Conservation (phyloP, 208 protist species). For the Herpetomonas tarakana region DNA sequence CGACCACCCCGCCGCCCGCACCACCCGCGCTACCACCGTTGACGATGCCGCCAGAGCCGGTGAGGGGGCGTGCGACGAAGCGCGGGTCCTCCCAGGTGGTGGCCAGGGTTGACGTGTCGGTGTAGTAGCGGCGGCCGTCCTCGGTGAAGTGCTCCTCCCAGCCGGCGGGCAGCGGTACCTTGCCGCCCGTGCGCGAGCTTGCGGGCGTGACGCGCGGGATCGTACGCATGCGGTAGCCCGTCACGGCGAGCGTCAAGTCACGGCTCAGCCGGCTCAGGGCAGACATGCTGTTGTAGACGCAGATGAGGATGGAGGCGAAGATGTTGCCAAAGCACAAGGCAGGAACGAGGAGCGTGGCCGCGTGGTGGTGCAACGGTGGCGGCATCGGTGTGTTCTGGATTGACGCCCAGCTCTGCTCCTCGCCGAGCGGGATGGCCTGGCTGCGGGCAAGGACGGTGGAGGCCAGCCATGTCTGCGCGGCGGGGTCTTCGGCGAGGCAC, state of each 20-base stretch:
- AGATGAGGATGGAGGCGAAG: constrained; percentile 75
- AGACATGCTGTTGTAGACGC: constrained; percentile 81
- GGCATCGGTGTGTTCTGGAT: constrained; percentile 80
- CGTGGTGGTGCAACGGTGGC: constrained; percentile 68
- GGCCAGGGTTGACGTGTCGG: constrained; percentile 51
- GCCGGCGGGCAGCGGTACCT: constrained; percentile 38
- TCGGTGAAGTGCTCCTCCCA: constrained; percentile 83
- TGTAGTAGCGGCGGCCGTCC: constrained; percentile 70
- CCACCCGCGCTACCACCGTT: constrained; percentile 5
- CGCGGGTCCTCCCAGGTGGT: constrained; percentile 73
- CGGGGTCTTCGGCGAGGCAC: constrained; percentile 73
- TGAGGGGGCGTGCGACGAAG: constrained; percentile 12
- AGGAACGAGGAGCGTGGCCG: constrained; percentile 69
- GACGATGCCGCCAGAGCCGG: constrained; percentile 8
- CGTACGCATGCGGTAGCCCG: constrained; percentile 70
- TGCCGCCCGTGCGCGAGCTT: constrained; percentile 30
- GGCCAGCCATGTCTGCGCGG: constrained; percentile 64
- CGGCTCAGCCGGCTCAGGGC: constrained; percentile 59
- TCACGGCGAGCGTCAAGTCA: constrained; percentile 65
- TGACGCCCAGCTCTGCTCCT: constrained; percentile 65
- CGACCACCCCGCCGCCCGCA: not conserved
- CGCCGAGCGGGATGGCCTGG: constrained; percentile 49
- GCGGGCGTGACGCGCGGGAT: constrained; percentile 55
- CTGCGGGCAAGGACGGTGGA: constrained; percentile 64
- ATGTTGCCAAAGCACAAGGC: constrained; percentile 78